A percentile compares a stretch with the other conserved stretches of the same genome.
phyloP scores from a whole-genome alignment of 176 grass and related monocot species.

The Zoysia pacifica region DNA sequence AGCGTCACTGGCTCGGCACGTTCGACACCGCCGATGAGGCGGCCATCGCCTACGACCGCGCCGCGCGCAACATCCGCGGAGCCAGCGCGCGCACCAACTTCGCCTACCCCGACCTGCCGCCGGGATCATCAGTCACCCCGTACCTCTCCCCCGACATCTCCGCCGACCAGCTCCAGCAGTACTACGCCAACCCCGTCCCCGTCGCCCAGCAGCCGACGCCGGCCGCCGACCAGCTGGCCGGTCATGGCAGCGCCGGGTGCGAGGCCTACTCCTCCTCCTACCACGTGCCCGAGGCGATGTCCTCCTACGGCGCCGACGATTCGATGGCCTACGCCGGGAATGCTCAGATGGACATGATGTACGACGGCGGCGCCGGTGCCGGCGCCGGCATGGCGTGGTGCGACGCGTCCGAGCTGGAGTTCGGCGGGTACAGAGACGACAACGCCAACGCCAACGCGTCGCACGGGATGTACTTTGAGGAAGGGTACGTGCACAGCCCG shows the following conservation, averaged over 20 bases:
- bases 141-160: constrained; percentile 81
- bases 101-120: constrained; percentile 80
- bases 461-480: constrained; percentile 75
- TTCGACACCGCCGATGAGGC: constrained; percentile 93
- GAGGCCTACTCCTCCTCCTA: background rate
- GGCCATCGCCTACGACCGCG: constrained; percentile 82
- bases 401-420: constrained; percentile 61
- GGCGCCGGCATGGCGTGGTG: constrained; percentile 35
- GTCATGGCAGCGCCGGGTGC: background rate
- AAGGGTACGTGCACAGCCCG: constrained; percentile 87
- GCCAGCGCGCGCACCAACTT: constrained; percentile 80
- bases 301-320: background rate
- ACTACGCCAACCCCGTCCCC: constrained; percentile 3
- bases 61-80: constrained; percentile 70
- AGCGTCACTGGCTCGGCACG: constrained; percentile 85
- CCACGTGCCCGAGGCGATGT: background rate
- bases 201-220: background rate
- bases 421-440: constrained; percentile 29
- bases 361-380: background rate
- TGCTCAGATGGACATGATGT: constrained; percentile 1
- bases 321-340: background rate
- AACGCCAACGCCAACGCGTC: background rate
- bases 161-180: constrained; percentile 37
- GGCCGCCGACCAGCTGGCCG: background rate
- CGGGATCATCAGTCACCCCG: constrained; percentile 78